Evolutionary conservation across 2,329 filamentous ascomycete species (phyloP).

Genomic region (Cytospora paraplurivora): DNA sequence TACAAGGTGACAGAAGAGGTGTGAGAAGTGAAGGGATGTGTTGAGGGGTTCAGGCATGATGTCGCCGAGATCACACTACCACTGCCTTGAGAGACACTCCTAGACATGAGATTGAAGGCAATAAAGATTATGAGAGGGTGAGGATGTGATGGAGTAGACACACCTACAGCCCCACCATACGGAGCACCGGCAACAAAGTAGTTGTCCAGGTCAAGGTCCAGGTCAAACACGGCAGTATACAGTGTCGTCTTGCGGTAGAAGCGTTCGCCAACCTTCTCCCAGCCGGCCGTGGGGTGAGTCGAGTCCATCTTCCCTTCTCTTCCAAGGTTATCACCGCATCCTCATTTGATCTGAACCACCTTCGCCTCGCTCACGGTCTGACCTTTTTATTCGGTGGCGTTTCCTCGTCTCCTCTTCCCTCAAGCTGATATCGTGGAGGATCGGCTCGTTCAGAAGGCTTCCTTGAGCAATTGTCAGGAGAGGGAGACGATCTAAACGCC

Average conservation of each 20-base stretch:
- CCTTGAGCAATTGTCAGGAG: not conserved
- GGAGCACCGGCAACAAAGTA: conserved; percentile 90
- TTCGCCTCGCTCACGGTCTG: not conserved
- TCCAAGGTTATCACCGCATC: conserved; percentile 39
- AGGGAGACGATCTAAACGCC: not conserved
- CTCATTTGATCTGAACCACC: conserved; percentile 15
- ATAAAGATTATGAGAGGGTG: conserved; percentile 6
- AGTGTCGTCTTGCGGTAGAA: conserved; percentile 96
- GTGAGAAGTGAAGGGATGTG: not conserved
- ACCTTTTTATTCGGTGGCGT: not conserved
- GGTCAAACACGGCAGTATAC: conserved; percentile 91
- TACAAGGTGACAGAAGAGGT: not conserved
- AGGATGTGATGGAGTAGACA: conserved; percentile 33
- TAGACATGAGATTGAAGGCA: conserved; percentile 22
- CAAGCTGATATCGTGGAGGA: not conserved
- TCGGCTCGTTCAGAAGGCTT: not conserved
- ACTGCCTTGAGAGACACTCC: not conserved
- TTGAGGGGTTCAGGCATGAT: not conserved
- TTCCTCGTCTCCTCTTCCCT: not conserved
- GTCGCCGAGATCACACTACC: not conserved
- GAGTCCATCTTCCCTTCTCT: conserved; percentile 54
- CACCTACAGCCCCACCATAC: conserved; percentile 92
- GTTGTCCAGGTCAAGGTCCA: conserved; percentile 92
- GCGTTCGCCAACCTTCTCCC: conserved; percentile 89
- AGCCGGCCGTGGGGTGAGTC: conserved; percentile 76